Conservation (phyloP, 2,329 filamentous ascomycete genomes). For the Calonectria henricotiae region DNA sequence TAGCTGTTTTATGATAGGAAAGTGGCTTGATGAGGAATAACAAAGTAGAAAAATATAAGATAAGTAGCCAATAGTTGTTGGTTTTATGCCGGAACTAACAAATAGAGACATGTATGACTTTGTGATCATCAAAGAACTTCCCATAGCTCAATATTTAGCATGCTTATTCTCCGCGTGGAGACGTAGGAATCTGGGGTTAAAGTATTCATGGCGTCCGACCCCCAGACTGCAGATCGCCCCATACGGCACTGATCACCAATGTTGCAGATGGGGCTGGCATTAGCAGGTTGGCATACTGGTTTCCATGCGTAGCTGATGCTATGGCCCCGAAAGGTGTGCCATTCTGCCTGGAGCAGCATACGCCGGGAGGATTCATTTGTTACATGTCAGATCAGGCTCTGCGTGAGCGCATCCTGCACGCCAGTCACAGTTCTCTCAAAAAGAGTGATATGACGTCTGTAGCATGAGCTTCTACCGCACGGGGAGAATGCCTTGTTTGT, state of each 20-base stretch:
- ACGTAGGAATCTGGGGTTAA: conserved; percentile 23
- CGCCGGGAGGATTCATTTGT: not conserved
- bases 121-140: not conserved
- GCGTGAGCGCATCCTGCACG: not conserved
- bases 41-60: not conserved
- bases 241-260: not conserved
- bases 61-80: too few species aligned
- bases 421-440: not conserved
- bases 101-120: too few species aligned
- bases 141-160: not conserved
- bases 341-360: not conserved
- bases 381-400: conserved; percentile 1
- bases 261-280: not conserved
- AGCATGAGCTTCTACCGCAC: not conserved
- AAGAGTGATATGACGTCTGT: not conserved
- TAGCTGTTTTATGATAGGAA: too few species aligned
- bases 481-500: not conserved
- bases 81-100: too few species aligned
- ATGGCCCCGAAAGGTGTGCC: not conserved
- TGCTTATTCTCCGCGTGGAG: conserved; percentile 1
- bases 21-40: too few species aligned
- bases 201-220: conserved; percentile 8
- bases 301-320: not conserved
- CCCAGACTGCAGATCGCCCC: conserved; percentile 24
- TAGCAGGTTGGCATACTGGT: not conserved